Conservation (phyloP, 352 stramenopile species). For the Phytophthora ohioensis region DNA sequence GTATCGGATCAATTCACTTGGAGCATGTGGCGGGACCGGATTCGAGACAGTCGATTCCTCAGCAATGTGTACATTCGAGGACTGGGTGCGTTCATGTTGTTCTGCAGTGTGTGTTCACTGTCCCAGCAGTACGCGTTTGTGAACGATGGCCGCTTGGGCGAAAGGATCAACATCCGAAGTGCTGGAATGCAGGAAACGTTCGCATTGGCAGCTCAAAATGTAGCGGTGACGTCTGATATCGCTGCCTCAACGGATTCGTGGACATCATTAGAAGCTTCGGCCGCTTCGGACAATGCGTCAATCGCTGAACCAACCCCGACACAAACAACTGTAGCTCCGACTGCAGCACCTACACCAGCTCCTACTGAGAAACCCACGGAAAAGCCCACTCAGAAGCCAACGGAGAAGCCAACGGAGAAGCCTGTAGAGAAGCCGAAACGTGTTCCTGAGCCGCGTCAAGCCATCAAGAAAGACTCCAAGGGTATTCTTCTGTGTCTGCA, state of each 20-base stretch:
- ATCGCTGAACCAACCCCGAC: constrained; percentile 6
- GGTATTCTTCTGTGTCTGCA: constrained; percentile 55
- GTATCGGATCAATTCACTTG: constrained; percentile 36
- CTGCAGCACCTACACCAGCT: not conserved
- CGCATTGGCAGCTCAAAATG: constrained; percentile 19
- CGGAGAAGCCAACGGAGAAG: constrained; percentile 15
- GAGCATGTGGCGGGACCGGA: constrained; percentile 30
- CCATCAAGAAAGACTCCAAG: constrained; percentile 45
- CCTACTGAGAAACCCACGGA: constrained; percentile 1
- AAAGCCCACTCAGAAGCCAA: constrained; percentile 12
- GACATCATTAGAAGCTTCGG: constrained; percentile 18
- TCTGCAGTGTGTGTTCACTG: constrained; percentile 39
- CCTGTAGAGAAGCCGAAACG: constrained; percentile 26
- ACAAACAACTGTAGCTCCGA: not conserved
- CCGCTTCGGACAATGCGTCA: constrained; percentile 6
- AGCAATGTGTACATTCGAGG: constrained; percentile 50
- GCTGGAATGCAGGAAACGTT: constrained; percentile 10
- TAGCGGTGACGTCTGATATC: constrained; percentile 9
- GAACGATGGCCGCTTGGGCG: constrained; percentile 7
- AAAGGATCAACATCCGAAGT: constrained; percentile 20
- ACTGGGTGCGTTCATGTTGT: constrained; percentile 36
- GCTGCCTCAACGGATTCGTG: constrained; percentile 5
- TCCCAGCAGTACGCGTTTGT: constrained; percentile 39
- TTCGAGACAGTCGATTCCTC: constrained; percentile 46
- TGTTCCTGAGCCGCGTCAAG: constrained; percentile 34